Evolutionary conservation across 345 rosid species (phyloP).

Genomic region (Gossypium ekmanianum): DNA sequence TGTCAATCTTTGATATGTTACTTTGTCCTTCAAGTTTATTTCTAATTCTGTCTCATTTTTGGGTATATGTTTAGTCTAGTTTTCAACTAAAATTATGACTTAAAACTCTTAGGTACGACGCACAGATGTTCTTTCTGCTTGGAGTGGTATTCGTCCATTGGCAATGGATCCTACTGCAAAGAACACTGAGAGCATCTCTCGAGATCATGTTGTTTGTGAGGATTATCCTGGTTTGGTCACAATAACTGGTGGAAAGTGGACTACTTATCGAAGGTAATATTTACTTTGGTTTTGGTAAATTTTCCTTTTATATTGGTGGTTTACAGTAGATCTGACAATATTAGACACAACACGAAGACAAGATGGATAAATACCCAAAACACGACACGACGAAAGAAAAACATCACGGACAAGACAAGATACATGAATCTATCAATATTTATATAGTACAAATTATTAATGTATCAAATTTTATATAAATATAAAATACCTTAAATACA

Average conservation of each 20-base stretch:
- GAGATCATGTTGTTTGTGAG: conserved; percentile 90
- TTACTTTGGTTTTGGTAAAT: conserved; percentile 5
- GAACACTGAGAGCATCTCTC: conserved; percentile 90
- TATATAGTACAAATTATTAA: no score
- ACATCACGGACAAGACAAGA: no score
- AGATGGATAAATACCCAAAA: no score
- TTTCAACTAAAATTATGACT: conserved; percentile 16
- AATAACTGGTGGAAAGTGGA: conserved; percentile 98
- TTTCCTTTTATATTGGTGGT: neutral
- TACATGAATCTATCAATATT: no score
- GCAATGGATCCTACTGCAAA: conserved; percentile 84
- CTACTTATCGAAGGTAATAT: conserved; percentile 87
- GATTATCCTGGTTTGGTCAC: conserved; percentile 92
- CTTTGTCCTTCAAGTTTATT: neutral
- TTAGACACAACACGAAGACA: no score
- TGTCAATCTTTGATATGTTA: neutral
- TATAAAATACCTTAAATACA: no score
- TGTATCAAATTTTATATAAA: no score
- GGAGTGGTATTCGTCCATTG: conserved; percentile 76
- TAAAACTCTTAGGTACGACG: conserved; percentile 67
- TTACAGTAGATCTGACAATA: neutral
- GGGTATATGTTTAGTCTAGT: conserved; percentile 22
- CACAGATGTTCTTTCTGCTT: conserved; percentile 90
- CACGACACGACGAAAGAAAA: no score
- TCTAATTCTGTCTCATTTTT: neutral